A percentile compares a stretch with the other conserved stretches of the same genome.
phyloP scores from a whole-genome alignment of 2,329 filamentous ascomycete species.

The Helicocarpus griseus region DNA sequence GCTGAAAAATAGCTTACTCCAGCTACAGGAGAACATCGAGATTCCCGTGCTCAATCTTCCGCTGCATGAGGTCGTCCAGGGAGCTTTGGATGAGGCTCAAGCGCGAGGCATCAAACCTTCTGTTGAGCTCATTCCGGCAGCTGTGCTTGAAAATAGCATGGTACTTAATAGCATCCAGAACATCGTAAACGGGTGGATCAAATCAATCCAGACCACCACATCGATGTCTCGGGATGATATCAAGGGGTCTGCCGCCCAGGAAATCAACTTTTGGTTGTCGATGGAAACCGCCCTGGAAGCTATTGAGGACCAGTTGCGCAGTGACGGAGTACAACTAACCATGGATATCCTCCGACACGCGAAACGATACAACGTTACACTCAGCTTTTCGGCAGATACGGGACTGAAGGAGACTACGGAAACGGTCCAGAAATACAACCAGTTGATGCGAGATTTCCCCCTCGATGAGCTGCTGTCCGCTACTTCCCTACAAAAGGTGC shows the following conservation, averaged over 20 bases:
- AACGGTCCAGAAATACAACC: conserved; percentile 95
- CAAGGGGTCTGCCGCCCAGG: conserved; percentile 75
- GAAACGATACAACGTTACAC: conserved; percentile 94
- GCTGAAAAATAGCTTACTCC: conserved; percentile 77
- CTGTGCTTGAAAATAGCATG: conserved; percentile 74
- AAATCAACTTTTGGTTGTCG: conserved; percentile 98
- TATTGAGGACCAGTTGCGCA: conserved; percentile 79
- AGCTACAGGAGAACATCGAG: conserved; percentile 95
- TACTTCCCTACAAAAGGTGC: conserved; percentile 75
- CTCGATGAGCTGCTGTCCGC: conserved; percentile 90
- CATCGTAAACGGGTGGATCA: conserved; percentile 96
- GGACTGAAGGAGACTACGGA: conserved; percentile 93
- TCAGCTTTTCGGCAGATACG: conserved; percentile 93
- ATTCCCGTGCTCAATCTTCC: conserved; percentile 85
- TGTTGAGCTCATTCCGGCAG: conserved; percentile 65
- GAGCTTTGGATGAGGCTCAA: conserved; percentile 68
- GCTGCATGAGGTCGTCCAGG: conserved; percentile 81
- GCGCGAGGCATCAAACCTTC: conserved; percentile 58
- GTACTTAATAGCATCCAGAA: conserved; percentile 92
- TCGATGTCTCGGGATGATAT: conserved; percentile 81
- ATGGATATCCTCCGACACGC: conserved; percentile 93
- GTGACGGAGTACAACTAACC: conserved; percentile 81
- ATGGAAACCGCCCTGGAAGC: conserved; percentile 91
- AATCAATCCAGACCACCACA: conserved; percentile 92
- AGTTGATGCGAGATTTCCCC: conserved; percentile 96